Conservation (phyloP, 768 basidiomycete species). For the Mycena filopes region DNA sequence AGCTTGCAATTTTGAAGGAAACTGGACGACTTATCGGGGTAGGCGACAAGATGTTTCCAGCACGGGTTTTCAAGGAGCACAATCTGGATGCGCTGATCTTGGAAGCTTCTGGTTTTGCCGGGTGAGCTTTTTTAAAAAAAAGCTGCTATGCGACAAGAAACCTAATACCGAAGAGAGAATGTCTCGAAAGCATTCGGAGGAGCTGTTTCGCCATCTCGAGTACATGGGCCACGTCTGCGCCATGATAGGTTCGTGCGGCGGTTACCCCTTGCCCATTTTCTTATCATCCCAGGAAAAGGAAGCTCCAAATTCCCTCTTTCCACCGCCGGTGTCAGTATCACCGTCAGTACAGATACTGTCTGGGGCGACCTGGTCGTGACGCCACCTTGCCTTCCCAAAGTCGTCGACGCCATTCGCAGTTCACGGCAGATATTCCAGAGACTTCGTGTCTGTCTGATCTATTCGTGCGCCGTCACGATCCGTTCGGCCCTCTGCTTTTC, state of each 20-base stretch:
- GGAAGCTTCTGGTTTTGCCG: constrained; percentile 98
- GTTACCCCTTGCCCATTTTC: not conserved
- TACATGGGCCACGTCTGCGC: constrained; percentile 94
- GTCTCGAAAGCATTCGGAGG: constrained; percentile 99
- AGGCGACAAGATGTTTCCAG: constrained; percentile 98
- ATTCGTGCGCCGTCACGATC: constrained; percentile 92
- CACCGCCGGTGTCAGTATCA: constrained; percentile 97
- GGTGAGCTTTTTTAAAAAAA: not conserved
- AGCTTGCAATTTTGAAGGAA: constrained; percentile 98
- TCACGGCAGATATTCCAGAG: constrained; percentile 99
- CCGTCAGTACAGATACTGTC: constrained; percentile 95
- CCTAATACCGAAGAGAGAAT: constrained; percentile 56
- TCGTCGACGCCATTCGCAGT: constrained; percentile 96
- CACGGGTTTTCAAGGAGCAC: constrained; percentile 95
- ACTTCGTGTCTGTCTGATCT: constrained; percentile 98
- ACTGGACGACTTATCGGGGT: constrained; percentile 96
- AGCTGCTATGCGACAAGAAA: not conserved
- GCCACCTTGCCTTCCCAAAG: constrained; percentile 97
- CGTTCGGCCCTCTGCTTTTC: constrained; percentile 98
- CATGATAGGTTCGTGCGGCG: constrained; percentile 76
- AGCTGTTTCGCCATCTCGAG: constrained; percentile 97
- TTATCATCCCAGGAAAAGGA: constrained; percentile 66
- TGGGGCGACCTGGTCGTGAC: constrained; percentile 97
- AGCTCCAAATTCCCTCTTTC: constrained; percentile 76
- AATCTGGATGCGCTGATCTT: constrained; percentile 98